Conservation (phyloP, 352 stramenopile genomes). For the Pythium folliculosum region DNA sequence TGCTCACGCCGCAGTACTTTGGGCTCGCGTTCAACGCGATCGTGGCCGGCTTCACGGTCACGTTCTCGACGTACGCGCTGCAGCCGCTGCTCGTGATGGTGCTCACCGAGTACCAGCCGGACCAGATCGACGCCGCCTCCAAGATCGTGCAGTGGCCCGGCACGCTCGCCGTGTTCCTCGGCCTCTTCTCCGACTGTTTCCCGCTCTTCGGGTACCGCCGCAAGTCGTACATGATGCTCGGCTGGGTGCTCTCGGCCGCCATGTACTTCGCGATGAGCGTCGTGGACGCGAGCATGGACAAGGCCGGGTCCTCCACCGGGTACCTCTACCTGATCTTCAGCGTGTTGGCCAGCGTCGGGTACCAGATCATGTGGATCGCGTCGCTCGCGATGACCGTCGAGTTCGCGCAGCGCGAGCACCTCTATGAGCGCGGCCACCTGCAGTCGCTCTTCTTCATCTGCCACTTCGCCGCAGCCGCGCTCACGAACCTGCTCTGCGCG, state of each 20-base stretch:
- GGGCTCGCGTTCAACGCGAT: constrained; percentile 45
- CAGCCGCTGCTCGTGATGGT: constrained; percentile 46
- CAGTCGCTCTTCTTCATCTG: constrained; percentile 23
- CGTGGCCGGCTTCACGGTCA: constrained; percentile 30
- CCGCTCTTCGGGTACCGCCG: constrained; percentile 77
- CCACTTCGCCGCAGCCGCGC: constrained; percentile 9
- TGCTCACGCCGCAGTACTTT: constrained; percentile 36
- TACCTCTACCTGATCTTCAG: constrained; percentile 21
- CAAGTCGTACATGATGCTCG: constrained; percentile 89
- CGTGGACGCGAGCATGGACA: constrained; percentile 10
- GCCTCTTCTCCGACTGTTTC: constrained; percentile 82
- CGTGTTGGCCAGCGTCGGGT: constrained; percentile 3
- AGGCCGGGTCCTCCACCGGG: neutral
- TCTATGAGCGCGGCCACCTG: constrained; percentile 28
- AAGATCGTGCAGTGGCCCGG: constrained; percentile 66
- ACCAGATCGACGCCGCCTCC: constrained; percentile 34
- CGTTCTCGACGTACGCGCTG: constrained; percentile 39
- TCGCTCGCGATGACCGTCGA: constrained; percentile 32
- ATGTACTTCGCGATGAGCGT: constrained; percentile 27
- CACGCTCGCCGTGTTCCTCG: constrained; percentile 81
- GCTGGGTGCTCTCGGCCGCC: constrained; percentile 45
- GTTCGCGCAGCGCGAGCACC: constrained; percentile 29
- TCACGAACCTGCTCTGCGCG: constrained; percentile 12
- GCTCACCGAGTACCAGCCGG: constrained; percentile 37
- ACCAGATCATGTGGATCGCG: constrained; percentile 24